Evolutionary conservation across 2,329 filamentous ascomycete species (phyloP).

Genomic region (Neofusicoccum kwambonambiense): DNA sequence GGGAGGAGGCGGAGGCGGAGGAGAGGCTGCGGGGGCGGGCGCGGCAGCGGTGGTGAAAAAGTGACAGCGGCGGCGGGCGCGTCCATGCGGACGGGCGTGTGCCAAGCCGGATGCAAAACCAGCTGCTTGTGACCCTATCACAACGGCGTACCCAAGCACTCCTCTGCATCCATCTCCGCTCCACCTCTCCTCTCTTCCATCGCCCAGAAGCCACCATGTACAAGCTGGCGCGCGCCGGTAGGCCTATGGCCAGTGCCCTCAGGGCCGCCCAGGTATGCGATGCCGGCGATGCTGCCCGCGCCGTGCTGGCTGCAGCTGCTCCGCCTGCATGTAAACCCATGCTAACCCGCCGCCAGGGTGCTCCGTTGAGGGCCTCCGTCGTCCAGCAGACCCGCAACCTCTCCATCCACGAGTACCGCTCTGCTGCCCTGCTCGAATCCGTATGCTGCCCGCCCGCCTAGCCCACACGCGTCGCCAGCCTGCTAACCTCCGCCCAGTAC

Average conservation of each 20-base stretch:
- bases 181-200: constrained; percentile 26
- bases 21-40: neutral
- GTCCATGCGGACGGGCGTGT: neutral
- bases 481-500: constrained; percentile 60
- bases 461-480: neutral
- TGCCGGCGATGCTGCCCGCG: neutral
- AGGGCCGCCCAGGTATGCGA: constrained; percentile 70
- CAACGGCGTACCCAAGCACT: constrained; percentile 9
- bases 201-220: constrained; percentile 64
- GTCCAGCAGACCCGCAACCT: constrained; percentile 82
- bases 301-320: constrained; percentile 14
- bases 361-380: constrained; percentile 55
- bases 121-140: constrained; percentile 13
- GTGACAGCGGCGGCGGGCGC: neutral
- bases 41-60: neutral
- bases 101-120: constrained; percentile 15
- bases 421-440: constrained; percentile 79
- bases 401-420: constrained; percentile 98
- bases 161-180: constrained; percentile 31
- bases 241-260: constrained; percentile 76
- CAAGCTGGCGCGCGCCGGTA: constrained; percentile 74
- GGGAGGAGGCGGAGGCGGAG: neutral
- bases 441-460: constrained; percentile 41
- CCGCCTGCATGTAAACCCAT: constrained; percentile 12
- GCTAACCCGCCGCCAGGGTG: constrained; percentile 50